Evolutionary conservation across 1,284 basidiomycete species (phyloP).

Genomic region (Ceratobasidium sp.): DNA sequence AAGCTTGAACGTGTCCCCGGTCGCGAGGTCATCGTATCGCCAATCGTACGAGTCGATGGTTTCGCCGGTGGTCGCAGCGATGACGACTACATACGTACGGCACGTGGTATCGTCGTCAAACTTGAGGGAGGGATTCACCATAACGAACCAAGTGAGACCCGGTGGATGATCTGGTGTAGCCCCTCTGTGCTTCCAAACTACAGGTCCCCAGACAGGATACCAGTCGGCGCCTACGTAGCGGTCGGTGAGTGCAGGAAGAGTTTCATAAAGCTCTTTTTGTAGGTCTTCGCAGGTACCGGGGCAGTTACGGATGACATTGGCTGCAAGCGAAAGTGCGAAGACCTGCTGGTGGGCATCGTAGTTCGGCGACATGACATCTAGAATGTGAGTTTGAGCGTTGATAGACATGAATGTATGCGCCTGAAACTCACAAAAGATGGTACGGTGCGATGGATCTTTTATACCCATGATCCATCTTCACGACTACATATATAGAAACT

Average conservation of each 20-base stretch:
- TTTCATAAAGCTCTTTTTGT: background rate
- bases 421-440: no score
- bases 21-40: background rate
- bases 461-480: no score
- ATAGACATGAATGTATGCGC: no score
- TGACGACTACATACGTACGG: slow-evolving; percentile 29
- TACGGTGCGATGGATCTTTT: no score
- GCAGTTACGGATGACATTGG: background rate
- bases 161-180: background rate
- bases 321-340: slow-evolving; percentile 7
- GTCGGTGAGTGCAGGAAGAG: background rate
- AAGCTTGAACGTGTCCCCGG: slow-evolving; percentile 1
- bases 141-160: slow-evolving; percentile 36
- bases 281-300: background rate
- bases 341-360: slow-evolving; percentile 40
- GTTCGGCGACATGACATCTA: slow-evolving; percentile 12
- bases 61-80: slow-evolving; percentile 32
- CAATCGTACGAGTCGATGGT: slow-evolving; percentile 21
- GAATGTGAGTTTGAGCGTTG: no score
- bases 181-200: slow-evolving; percentile 27
- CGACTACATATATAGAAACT: no score
- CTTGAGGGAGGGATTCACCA: background rate
- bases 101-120: slow-evolving; percentile 6
- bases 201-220: slow-evolving; percentile 38
- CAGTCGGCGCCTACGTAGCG: slow-evolving; percentile 10